Conservation (phyloP, 2,329 filamentous ascomycete genomes). For the Pseudopyricularia javanii region DNA sequence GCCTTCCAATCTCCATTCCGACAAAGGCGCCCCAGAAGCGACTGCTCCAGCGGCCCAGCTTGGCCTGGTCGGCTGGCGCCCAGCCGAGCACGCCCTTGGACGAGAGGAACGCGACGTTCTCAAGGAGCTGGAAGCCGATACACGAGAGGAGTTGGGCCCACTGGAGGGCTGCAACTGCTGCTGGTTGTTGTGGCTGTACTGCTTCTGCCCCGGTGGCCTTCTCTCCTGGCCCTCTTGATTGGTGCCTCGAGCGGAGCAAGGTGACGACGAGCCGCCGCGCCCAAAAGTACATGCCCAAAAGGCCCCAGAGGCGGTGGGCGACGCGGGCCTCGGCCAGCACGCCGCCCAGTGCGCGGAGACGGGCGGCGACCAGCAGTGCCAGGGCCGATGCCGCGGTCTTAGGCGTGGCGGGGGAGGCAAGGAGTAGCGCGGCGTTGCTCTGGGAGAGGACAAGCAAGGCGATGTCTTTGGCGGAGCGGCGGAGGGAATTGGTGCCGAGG, state of each 20-base stretch:
- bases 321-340: slow-evolving; percentile 61
- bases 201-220: slow-evolving; percentile 15
- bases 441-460: slow-evolving; percentile 38
- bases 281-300: slow-evolving; percentile 63
- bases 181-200: slow-evolving; percentile 25
- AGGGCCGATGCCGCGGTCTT: slow-evolving; percentile 20
- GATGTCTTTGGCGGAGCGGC: slow-evolving; percentile 35
- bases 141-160: slow-evolving; percentile 58
- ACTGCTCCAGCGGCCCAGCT: slow-evolving; percentile 59
- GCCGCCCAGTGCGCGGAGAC: slow-evolving; percentile 48
- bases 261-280: slow-evolving; percentile 34
- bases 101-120: slow-evolving; percentile 72
- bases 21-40: slow-evolving; percentile 75
- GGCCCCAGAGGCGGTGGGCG: slow-evolving; percentile 64
- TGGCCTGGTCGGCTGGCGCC: slow-evolving; percentile 40
- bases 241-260: slow-evolving; percentile 15
- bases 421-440: slow-evolving; percentile 24
- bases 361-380: slow-evolving; percentile 34
- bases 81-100: slow-evolving; percentile 58
- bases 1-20: slow-evolving; percentile 57
- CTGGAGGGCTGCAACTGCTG: slow-evolving; percentile 36
- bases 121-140: slow-evolving; percentile 61
- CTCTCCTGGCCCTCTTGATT: slow-evolving; percentile 7
- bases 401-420: slow-evolving; percentile 16
- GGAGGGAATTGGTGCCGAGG: slow-evolving; percentile 44